A percentile compares a stretch with the other conserved stretches of the same genome.
These are phyloP conservation scores for Tremella fuciformis DNA, from an alignment of 768 basidiomycete species.

Conservation along the genomic window DNA sequence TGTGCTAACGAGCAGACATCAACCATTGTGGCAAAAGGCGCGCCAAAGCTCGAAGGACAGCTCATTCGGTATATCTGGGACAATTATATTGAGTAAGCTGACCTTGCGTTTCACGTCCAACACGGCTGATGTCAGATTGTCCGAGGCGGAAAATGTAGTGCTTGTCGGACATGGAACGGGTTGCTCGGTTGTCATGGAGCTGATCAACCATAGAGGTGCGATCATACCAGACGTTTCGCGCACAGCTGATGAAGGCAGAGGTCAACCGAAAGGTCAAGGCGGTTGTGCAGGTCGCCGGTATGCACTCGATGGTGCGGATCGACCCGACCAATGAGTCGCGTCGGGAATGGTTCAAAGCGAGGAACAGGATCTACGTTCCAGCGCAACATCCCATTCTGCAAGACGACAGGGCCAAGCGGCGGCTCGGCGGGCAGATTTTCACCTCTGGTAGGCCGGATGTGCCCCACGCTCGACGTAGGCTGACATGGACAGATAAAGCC, in stretches of 20 bases:
- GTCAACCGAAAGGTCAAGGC: constrained; percentile 66
- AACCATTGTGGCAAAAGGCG: constrained; percentile 7
- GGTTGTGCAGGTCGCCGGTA: constrained; percentile 75
- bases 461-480: not conserved
- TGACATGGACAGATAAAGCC: constrained; percentile 58
- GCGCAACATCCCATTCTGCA: constrained; percentile 57
- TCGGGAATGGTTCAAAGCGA: constrained; percentile 71
- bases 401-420: constrained; percentile 57
- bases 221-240: not conserved
- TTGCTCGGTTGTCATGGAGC: constrained; percentile 69
- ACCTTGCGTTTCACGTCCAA: constrained; percentile 6
- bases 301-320: constrained; percentile 50
- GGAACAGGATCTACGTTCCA: constrained; percentile 61
- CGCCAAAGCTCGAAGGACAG: constrained; percentile 52
- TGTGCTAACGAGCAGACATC: not conserved
- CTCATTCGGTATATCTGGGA: constrained; percentile 89
- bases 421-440: constrained; percentile 63
- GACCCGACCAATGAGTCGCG: constrained; percentile 59
- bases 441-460: constrained; percentile 58
- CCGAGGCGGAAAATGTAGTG: constrained; percentile 68
- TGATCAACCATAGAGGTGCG: constrained; percentile 69
- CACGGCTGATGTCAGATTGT: constrained; percentile 58
- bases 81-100: constrained; percentile 80
- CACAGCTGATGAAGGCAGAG: constrained; percentile 48
- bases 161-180: constrained; percentile 86